phyloP scores from a whole-genome alignment of 768 basidiomycete species.

The Butyriboletus loyo region DNA sequence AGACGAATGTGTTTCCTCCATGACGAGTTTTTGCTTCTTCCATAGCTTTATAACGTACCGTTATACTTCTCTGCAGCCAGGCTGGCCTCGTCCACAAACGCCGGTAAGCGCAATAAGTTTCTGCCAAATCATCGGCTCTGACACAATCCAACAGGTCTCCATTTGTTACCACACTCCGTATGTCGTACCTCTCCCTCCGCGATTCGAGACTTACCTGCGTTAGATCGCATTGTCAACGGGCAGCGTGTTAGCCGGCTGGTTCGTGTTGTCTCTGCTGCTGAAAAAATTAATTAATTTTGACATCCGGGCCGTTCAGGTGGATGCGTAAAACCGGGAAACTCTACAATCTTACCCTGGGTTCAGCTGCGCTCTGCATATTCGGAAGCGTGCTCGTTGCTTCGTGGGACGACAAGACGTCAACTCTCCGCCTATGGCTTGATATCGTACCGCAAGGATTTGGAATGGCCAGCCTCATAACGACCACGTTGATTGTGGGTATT shows the following conservation, averaged over 20 bases:
- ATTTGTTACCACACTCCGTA: slow-evolving; percentile 89
- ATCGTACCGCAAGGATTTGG: slow-evolving; percentile 81
- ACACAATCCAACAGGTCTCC: slow-evolving; percentile 53
- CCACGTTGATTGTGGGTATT: slow-evolving; percentile 71
- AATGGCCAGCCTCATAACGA: slow-evolving; percentile 82
- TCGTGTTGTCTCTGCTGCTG: slow-evolving; percentile 25
- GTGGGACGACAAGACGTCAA: slow-evolving; percentile 64
- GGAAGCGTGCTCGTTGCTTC: slow-evolving; percentile 58
- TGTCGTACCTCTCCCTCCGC: slow-evolving; percentile 23
- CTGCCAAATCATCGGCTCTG: neutral
- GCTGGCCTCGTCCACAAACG: slow-evolving; percentile 59
- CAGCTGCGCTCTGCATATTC: slow-evolving; percentile 57
- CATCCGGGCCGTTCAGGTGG: slow-evolving; percentile 46
- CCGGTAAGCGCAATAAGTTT: slow-evolving; percentile 50
- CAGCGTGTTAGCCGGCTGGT: slow-evolving; percentile 87
- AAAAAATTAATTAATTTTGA: neutral
- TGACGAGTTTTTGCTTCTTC: slow-evolving; percentile 3
- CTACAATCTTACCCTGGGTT: slow-evolving; percentile 66
- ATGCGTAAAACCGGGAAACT: slow-evolving; percentile 87
- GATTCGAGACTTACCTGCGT: slow-evolving; percentile 14
- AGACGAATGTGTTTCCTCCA: neutral
- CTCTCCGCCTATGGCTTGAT: slow-evolving; percentile 71
- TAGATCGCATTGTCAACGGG: slow-evolving; percentile 81
- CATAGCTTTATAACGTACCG: slow-evolving; percentile 80
- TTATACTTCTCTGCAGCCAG: slow-evolving; percentile 87